These are phyloP conservation scores for Sisymbrium irio DNA, from an alignment of 345 rosid genomes.

Conservation along the genomic window DNA sequence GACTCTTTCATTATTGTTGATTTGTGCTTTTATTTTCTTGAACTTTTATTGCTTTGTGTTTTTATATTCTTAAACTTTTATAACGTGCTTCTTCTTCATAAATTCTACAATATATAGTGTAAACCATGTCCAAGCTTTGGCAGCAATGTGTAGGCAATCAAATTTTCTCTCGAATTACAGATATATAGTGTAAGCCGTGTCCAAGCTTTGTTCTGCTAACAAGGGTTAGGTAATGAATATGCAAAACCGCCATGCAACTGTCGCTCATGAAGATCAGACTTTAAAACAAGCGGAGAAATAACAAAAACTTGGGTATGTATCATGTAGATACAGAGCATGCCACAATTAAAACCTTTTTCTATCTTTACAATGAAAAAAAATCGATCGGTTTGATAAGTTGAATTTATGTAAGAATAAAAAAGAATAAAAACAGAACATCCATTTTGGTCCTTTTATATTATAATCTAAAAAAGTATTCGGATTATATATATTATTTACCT, in stretches of 20 bases:
- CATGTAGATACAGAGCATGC: constrained; percentile 13
- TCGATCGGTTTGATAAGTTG: too few relatives aligned
- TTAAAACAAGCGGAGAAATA: neutral
- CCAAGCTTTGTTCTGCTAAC: constrained; percentile 85
- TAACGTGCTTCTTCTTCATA: neutral
- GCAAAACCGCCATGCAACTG: neutral
- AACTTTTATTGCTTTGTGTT: neutral
- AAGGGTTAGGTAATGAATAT: constrained; percentile 20
- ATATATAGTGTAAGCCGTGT: constrained; percentile 54
- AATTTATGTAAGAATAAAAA: too few relatives aligned
- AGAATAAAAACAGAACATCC: too few relatives aligned
- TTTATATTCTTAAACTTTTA: too few relatives aligned
- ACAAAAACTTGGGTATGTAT: neutral
- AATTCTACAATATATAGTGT: neutral
- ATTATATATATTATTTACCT: too few relatives aligned
- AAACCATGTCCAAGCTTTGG: constrained; percentile 95
- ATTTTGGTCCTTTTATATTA: too few relatives aligned
- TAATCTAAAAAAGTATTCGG: too few relatives aligned
- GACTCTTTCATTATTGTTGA: neutral
- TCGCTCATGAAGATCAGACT: constrained; percentile 7
- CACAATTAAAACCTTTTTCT: neutral
- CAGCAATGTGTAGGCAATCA: neutral
- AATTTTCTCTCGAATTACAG: neutral
- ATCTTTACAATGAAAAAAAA: neutral
- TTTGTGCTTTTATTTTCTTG: neutral